Base-by-base conservation (phyloP, 371 early-diverging fungal genomes). In the Actinomucor elegans region DNA sequence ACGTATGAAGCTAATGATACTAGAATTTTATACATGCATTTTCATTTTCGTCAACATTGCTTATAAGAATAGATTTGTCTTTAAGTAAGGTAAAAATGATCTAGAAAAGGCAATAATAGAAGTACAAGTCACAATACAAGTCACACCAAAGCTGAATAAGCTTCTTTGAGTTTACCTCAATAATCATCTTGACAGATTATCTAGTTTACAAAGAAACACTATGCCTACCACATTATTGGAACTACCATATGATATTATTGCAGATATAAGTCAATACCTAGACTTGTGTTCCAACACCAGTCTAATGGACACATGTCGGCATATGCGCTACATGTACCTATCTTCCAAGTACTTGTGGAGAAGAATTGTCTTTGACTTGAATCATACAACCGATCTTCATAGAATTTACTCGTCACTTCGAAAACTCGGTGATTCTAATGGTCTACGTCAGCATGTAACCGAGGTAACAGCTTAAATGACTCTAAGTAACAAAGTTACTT, bases 391-490 rank as follows among this genome's bases (percentile, higher is more conserved):
- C 26, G 61, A 64, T 24, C 42, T 71, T 7, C 40, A 51, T 12
- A 45, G 48, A 15, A 52, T 72, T 15, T 77, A 77, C 34, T 71
- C 77, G 18, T 64, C 72, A 6, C 53, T 77, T 14, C 58, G 77
- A 18, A 69, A 74, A 33, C 47, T 77, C 4, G 58, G 58, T 12
- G 72, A 74, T 49, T 49, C 54, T 1, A 77, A 77, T 23, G 63
- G 66, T 2, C 41, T 77, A 42, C 33, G 65, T 1, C 47, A 49
- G 7, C 45, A 58, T 31, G 63, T 77, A 0, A 44, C 40, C 27
- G 67, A 73, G 52, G 77, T 77, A 38, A 55, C 6, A 15, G 7
- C 3, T 14, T 24, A 5, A 4, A 47, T 12, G n/a, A 29, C 24
- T 24, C 24, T 26, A 40, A 27, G 12, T 21, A 44, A 32, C 29